A percentile compares a stretch with the other conserved stretches of the same genome.
Conservation (phyloP, 1,284 basidiomycete genomes). For the Jaminaea rosea region DNA sequence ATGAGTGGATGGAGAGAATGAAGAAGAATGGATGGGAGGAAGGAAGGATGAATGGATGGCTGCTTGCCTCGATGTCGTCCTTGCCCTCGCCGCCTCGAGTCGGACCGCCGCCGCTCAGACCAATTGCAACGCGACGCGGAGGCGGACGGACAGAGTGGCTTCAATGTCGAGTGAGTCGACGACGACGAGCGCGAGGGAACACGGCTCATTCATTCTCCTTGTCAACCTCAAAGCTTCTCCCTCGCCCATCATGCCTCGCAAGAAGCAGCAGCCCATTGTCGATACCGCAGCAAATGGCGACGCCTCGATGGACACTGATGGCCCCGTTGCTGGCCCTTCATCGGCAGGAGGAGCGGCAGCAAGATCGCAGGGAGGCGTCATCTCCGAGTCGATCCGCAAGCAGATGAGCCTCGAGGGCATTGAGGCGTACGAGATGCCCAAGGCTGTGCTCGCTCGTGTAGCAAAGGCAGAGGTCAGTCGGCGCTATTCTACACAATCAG, state of each 20-base stretch:
- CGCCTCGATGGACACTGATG: not conserved
- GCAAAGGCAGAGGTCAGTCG: slow-evolving; percentile 1
- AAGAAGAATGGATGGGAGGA: too few relatives aligned
- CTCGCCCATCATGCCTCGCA: not conserved
- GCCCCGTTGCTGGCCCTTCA: not conserved
- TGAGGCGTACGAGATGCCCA: not conserved
- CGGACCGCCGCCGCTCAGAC: too few relatives aligned
- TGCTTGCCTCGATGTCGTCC: too few relatives aligned
- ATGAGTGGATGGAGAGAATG: too few relatives aligned
- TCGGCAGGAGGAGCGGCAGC: not conserved
- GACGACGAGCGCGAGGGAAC: too few relatives aligned
- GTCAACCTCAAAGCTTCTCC: not conserved
- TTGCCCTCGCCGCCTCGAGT: too few relatives aligned
- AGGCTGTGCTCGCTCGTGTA: not conserved
- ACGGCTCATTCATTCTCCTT: too few relatives aligned
- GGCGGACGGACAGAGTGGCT: too few relatives aligned
- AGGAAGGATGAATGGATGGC: too few relatives aligned
- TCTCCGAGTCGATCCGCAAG: not conserved
- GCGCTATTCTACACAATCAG: not conserved
- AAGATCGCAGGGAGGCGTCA: not conserved
- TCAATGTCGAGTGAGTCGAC: too few relatives aligned
- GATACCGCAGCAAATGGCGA: not conserved
- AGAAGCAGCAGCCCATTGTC: not conserved
- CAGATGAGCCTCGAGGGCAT: not conserved
- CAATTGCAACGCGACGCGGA: too few relatives aligned